Evolutionary conservation across 495 filamentous ascomycete genomes (phyloP), one percentile per base, ranked within the genome.

Genomic region (Penicillium taxi): DNA sequence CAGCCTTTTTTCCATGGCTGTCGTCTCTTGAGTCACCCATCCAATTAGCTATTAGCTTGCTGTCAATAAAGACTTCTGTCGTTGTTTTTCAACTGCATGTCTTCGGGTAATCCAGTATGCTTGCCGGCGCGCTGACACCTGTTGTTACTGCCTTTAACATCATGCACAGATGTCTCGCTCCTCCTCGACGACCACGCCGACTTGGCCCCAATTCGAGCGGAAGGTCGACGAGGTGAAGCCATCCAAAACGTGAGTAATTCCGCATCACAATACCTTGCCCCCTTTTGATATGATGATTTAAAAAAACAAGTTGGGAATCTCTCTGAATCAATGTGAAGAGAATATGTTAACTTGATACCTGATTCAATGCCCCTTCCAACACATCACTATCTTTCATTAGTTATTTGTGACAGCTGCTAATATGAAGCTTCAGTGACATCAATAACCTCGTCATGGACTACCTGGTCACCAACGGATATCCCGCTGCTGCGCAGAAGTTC

Each of bases 301-400:
- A 56, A 59, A 67, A 71, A 69, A 80, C 80, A 90, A 90, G 90
- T 90, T 96, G 91, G 91, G 93, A 99, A 99, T 99, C 91, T 99
- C 91, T 99, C 91, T 78, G 83, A 98, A 83, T 61, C 48, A 24
- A 42, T 56, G 66, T 96, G 91, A 79, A 79, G 91, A 96, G 84
- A 89, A 81, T 55, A 70, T 69, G 67, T 75, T 76, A 71, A 81
- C 78, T 84, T 84, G 78, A 76, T 35, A 64, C 77, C 78, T 86
- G 77, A 82, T 43, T 42, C 30, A 37, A 36, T 46, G 41, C 25
- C 34, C 26, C 35, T 22, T 17, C 34, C 31, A 31, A 42, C 18
- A 52, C 24, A 31, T 34, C 12, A 29, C 39, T 24, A 31, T 41
- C 15, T 26, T 42, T 3, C 21, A 41, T 44, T 36, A 17, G 35